Base-by-base conservation (phyloP, 2,329 filamentous ascomycete genomes). In the Chalaropsis ovoidea region DNA sequence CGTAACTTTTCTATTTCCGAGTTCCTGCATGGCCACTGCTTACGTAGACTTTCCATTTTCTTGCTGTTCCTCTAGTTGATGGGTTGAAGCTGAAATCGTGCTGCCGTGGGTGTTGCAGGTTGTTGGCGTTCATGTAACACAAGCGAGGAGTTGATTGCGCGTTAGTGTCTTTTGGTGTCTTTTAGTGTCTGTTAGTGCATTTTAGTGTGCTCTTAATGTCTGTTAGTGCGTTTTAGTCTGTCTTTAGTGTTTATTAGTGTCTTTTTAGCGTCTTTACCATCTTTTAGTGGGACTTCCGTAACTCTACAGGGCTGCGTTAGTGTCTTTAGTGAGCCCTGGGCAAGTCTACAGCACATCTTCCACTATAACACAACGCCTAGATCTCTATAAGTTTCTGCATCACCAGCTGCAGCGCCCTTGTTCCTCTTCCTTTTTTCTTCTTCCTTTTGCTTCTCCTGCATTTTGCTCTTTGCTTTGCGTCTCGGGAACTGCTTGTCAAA, bases 121-220 rank as follows among this genome's bases (percentile, higher is more conserved):
- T 17, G 11, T 56, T 56, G 17, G 10, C 13, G 52, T 27, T 56
- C 15, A 56, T 35, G 52, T 56, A 56, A 56, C 52, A 56, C 52
- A 56, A 35, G 52, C 52, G 2, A 0, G 24, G 52, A 31, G 52
- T 56, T 56, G 52, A 56, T 19, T 17, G 35, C 27, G 24, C 52
- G 52, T 56, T 56, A 56, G 52, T 35, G 52, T 56, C 52, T 56
- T 56, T 56, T 35, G 10, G 42, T 13, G 42, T 27, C 19, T 17
- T 15, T 56, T 27, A 56, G 49, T 56, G 22, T 13, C 49, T 31
- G 15, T 22, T 35, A 35, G 31, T 35, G 31, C 3, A 3, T 35
- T 7, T 43, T 15, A 43, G 42, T 43, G n/a, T n/a, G n/a, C n/a
- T n/a, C n/a, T n/a, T n/a, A n/a, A n/a, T n/a, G n/a, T n/a, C n/a